Evolutionary conservation across 1,284 basidiomycete genomes (phyloP).

Genomic region (Polyporus tsugae): DNA sequence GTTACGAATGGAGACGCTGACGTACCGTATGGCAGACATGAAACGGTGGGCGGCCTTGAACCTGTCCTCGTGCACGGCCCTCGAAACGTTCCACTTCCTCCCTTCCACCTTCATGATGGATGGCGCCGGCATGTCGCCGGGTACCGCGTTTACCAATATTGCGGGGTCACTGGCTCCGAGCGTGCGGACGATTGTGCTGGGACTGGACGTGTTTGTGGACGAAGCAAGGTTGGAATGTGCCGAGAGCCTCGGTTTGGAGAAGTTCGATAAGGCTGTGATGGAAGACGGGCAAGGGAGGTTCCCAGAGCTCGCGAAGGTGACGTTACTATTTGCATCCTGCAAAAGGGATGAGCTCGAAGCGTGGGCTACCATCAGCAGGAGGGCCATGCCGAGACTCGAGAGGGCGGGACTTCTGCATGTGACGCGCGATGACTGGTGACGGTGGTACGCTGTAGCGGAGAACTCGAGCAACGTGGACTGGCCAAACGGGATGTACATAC

Average conservation of each 20-base stretch:
- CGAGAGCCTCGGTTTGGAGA: neutral
- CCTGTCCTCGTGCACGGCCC: neutral
- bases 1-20: neutral
- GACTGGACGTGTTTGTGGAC: neutral
- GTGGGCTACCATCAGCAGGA: neutral
- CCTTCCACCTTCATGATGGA: neutral
- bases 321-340: neutral
- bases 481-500: too few relatives aligned
- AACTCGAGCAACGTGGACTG: too few relatives aligned
- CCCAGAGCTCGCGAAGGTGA: neutral
- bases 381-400: neutral
- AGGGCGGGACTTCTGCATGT: neutral
- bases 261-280: neutral
- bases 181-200: neutral
- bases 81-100: neutral
- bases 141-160: neutral
- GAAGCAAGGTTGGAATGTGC: neutral
- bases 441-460: neutral
- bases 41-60: neutral
- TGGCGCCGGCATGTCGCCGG: neutral
- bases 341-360: neutral
- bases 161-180: neutral
- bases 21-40: neutral
- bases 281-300: neutral
- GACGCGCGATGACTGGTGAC: neutral